phyloP scores from a whole-genome alignment of 306 rosid species.

The Fagus crenata region DNA sequence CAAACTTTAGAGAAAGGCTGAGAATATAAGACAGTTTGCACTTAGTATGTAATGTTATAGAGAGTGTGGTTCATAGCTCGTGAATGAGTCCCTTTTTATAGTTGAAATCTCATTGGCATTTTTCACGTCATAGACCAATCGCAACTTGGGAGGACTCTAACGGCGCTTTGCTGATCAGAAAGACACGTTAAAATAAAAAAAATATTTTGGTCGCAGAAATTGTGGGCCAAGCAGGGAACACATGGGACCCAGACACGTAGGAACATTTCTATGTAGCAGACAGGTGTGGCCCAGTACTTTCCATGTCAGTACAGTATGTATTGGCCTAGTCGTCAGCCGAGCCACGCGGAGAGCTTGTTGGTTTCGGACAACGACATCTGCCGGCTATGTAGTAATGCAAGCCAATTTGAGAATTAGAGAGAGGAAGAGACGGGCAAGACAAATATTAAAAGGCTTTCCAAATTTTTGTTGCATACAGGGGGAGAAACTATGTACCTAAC shows the following conservation, averaged over 20 bases:
- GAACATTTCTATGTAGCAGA: conserved; percentile 16
- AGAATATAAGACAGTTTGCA: neutral
- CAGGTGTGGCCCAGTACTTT: conserved; percentile 45
- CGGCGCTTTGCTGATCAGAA: conserved; percentile 13
- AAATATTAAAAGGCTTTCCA: too few relatives aligned
- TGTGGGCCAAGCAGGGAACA: conserved; percentile 37
- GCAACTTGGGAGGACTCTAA: conserved; percentile 38
- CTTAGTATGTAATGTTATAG: too few relatives aligned
- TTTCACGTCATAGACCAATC: conserved; percentile 29
- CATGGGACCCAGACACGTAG: conserved; percentile 57
- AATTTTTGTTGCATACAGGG: neutral
- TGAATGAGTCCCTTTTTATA: conserved; percentile 38
- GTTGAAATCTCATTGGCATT: neutral
- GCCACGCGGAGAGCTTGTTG: conserved; percentile 47
- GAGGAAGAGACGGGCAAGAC: too few relatives aligned
- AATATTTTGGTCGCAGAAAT: conserved; percentile 3
- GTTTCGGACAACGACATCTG: conserved; percentile 43
- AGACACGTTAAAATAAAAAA: conserved; percentile 6
- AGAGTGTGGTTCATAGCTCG: neutral
- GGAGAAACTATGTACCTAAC: neutral
- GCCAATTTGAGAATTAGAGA: too few relatives aligned
- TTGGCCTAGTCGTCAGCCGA: conserved; percentile 37
- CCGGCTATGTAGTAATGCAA: conserved; percentile 51
- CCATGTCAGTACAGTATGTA: conserved; percentile 43
- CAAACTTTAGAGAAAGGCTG: neutral